Conservation (phyloP, 2,329 filamentous ascomycete genomes). For the Juglanconis sp. region DNA sequence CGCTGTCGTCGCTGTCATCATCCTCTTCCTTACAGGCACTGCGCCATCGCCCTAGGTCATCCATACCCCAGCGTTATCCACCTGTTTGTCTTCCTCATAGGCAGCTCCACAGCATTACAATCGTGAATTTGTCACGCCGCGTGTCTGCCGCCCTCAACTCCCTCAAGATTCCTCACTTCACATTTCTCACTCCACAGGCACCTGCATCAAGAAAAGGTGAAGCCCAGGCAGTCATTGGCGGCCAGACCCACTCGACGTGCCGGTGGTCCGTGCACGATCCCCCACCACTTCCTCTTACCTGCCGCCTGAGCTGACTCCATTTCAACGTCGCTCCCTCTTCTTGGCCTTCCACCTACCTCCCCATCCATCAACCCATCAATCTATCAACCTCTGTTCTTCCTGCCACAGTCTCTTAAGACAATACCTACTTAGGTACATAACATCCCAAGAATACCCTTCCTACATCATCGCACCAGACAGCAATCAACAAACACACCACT, state of each 20-base stretch:
- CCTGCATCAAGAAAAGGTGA: too few species aligned
- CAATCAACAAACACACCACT: neutral
- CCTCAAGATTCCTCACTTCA: neutral
- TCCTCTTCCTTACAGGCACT: too few species aligned
- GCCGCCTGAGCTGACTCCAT: neutral
- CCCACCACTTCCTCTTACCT: neutral
- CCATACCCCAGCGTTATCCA: too few species aligned
- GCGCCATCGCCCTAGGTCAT: too few species aligned
- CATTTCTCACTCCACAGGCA: neutral
- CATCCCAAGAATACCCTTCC: neutral
- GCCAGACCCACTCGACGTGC: neutral
- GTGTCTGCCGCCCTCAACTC: neutral
- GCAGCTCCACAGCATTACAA: too few species aligned
- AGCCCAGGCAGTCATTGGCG: too few species aligned
- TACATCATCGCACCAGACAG: neutral
- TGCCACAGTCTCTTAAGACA: neutral
- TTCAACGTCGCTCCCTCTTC: neutral
- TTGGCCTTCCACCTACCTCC: neutral
- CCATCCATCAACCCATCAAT: neutral
- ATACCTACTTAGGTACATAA: neutral
- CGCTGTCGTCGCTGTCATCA: too few species aligned
- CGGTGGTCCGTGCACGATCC: neutral
- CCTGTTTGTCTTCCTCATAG: too few species aligned
- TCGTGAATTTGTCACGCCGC: too few species aligned
- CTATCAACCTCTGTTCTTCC: neutral